A percentile compares a stretch with the other conserved stretches of the same genome.
Conservation (phyloP, 805 yeast species). For the Candida cerambycidarum region DNA sequence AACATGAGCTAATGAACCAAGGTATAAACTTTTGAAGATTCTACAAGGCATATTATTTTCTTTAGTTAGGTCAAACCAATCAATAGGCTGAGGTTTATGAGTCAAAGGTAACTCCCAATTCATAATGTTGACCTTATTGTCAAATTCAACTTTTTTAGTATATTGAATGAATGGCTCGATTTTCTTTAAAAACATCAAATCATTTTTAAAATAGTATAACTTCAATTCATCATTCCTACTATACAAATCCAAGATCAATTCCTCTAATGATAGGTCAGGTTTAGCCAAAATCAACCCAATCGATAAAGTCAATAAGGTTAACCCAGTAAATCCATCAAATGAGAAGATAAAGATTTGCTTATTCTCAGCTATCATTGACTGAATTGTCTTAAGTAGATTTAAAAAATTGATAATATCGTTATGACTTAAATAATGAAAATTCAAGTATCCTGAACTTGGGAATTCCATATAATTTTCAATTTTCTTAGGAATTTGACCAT, state of each 20-base stretch:
- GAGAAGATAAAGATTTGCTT: slow-evolving; percentile 30
- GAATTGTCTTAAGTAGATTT: slow-evolving; percentile 30
- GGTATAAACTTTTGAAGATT: slow-evolving; percentile 26
- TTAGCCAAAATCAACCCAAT: slow-evolving; percentile 15
- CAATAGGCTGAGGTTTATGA: slow-evolving; percentile 12
- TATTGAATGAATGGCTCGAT: slow-evolving; percentile 29
- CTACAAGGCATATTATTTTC: slow-evolving; percentile 40
- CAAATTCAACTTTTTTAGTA: slow-evolving; percentile 3
- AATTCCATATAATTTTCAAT: slow-evolving; percentile 34
- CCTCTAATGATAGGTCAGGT: slow-evolving; percentile 20
- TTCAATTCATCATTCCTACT: slow-evolving; percentile 17
- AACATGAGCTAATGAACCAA: slow-evolving; percentile 37
- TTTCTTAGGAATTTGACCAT: slow-evolving; percentile 42
- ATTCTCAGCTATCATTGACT: slow-evolving; percentile 19
- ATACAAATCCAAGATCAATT: slow-evolving; percentile 22
- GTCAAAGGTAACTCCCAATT: slow-evolving; percentile 9
- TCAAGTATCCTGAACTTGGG: slow-evolving; percentile 29
- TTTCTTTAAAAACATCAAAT: slow-evolving; percentile 27
- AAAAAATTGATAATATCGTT: slow-evolving; percentile 27
- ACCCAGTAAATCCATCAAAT: slow-evolving; percentile 41
- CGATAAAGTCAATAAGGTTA: slow-evolving; percentile 24
- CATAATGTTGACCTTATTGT: slow-evolving; percentile 9
- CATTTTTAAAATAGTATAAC: slow-evolving; percentile 30
- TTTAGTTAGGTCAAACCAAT: slow-evolving; percentile 32
- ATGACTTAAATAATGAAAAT: slow-evolving; percentile 21